Percentiles rank a stretch among this genome's conserved stretches.
phyloP scores from a whole-genome alignment of 768 basidiomycete species.

The Suillus cothurnatus region DNA sequence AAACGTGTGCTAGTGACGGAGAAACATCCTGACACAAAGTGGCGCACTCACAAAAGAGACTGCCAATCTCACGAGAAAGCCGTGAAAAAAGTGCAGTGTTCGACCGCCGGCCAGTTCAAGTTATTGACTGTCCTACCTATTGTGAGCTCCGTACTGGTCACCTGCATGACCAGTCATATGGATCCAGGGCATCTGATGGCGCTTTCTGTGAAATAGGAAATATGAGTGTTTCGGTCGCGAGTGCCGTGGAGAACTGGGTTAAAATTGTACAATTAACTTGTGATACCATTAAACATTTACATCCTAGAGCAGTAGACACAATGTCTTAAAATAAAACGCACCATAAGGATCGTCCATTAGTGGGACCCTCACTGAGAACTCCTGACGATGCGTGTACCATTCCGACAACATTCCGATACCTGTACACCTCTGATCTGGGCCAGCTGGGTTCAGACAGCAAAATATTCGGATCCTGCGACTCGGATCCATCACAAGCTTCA shows the following conservation, averaged over 20 bases:
- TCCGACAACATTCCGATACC: background rate
- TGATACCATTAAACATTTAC: background rate
- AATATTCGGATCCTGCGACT: background rate
- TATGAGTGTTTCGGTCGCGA: background rate
- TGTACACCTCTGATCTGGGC: background rate
- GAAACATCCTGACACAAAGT: background rate
- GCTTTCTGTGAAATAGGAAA: background rate
- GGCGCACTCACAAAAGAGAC: background rate
- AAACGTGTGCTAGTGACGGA: background rate
- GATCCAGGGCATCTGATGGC: background rate
- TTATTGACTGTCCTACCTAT: background rate
- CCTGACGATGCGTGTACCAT: background rate
- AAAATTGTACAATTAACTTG: constrained; percentile 2
- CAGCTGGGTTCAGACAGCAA: background rate
- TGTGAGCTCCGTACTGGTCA: background rate
- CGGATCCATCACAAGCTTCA: background rate
- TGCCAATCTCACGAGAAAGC: background rate
- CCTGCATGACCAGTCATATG: constrained; percentile 8
- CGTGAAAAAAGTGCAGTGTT: background rate
- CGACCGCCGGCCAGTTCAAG: background rate
- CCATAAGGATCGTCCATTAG: background rate
- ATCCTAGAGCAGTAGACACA: background rate
- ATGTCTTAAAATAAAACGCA: background rate
- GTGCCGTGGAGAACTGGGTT: background rate
- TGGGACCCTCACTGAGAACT: background rate